Base-by-base conservation (phyloP, 164 flowering plant genomes). In the Magnolia changhungtana region DNA sequence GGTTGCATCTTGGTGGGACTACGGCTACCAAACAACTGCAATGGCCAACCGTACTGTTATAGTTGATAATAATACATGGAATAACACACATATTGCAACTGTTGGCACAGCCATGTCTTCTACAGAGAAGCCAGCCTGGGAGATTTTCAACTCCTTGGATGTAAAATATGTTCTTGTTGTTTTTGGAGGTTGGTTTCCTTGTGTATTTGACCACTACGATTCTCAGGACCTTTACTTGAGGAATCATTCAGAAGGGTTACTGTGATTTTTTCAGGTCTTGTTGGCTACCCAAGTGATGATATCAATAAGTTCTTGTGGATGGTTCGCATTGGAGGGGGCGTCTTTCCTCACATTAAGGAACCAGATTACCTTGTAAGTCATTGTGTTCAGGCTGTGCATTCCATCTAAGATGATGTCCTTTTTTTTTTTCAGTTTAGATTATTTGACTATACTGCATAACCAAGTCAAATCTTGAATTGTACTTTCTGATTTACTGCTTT, bases 1-100 rank as follows among this genome's bases (percentile, higher is more conserved):
- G 99, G 98, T 96, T 87, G 98, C 98, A 71, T 94, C 98, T 64
- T 94, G 99, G 99, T 96, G 99, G 99, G 99, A 94, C 76, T 94
- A 96, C 80, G 99, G 99, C 70, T 96, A 96, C 79, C 99, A 96
- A 85, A 96, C 98, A 72, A 94, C 99, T 73, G 99, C 99, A 10
- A 96, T 96, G 98, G 99, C 98, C 45, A 96, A 96, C 79, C 92
- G 99, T 20, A 94, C 98, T 59, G 99, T 94, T 45, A 91, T 96
- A 78, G 99, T 96, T 80, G 99, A 96, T 81, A 96, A 94, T 79
- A 96, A 96, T 78, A 96, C 99, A 72, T 96, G 99, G 99, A 96
- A 96, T 76, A 96, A 96, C 87, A 94, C 99, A 31, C 99, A 96
- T 77, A 96, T 96, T 86, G 99, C 99, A 21, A 96, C 99, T 75